Evolutionary conservation across 1,284 basidiomycete genomes (phyloP), one percentile per base, ranked within the genome.

Genomic region (Ceratobasidium sp.): DNA sequence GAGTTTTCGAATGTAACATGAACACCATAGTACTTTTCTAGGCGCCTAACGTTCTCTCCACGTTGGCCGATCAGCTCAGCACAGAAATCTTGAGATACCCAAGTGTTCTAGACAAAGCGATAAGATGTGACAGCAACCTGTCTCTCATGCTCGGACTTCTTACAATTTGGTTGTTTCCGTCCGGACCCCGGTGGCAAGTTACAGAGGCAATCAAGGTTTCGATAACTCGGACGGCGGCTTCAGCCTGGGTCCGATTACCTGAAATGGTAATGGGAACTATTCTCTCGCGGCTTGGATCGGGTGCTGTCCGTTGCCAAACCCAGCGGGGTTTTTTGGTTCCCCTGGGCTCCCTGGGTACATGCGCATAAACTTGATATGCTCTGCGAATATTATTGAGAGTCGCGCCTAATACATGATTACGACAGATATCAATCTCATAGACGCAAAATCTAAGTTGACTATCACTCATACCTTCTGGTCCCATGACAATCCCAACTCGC

Each of bases 311-410:
- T 20, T 38, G 28, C 33, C 15, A 38, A 13, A 38, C n/a, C 48
- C 48, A 50, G 17, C 15, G n/a, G 5, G 5, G 10, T 15, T 50
- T 50, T 50, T 15, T 50, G 20, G 33, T 33, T 33, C 33, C 33
- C 33, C 33, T 33, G 33, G 33, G 10, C 59, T 28, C 17, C 15
- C 59, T 26, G 12, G 59, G 59, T 38, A 61, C 33, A 20, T 61
- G 13, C 3, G 40, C 20, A 15, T 40, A 33, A 61, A 61, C 59
- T 40, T 61, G 59, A 38, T 61, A 61, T 12, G 40, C 40, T 20
- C 33, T 61, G 59, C 59, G 59, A 20, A 61, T 61, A 17, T 61
- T 61, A 20, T 61, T 17, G 33, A 61, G 33, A 6, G 59, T 61
- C 20, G 26, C 59, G 5, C 59, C 59, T 61, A 62, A 33, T 1